These are phyloP conservation scores for Mycena rebaudengoi DNA, from an alignment of 768 basidiomycete species.

Conservation along the genomic window DNA sequence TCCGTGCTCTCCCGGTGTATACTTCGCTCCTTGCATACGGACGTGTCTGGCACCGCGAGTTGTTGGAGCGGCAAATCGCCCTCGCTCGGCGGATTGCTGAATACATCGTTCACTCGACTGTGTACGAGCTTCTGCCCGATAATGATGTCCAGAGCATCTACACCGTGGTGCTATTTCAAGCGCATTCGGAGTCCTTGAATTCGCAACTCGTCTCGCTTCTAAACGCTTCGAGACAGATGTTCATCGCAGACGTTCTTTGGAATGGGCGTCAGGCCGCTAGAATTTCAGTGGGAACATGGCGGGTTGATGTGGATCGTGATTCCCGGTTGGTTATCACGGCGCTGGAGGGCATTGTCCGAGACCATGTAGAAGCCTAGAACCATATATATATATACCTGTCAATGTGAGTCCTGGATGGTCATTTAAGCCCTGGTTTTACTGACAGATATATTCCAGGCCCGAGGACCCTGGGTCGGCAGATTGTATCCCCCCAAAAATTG, in stretches of 20 bases:
- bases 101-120: constrained; percentile 17
- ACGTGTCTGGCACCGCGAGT: constrained; percentile 17
- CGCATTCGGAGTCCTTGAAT: constrained; percentile 17
- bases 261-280: constrained; percentile 14
- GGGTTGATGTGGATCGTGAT: constrained; percentile 22
- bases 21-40: constrained; percentile 22
- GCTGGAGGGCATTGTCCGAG: background rate
- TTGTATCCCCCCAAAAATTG: too few relatives aligned
- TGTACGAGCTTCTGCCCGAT: constrained; percentile 22
- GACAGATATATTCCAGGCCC: too few relatives aligned
- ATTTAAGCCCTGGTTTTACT: too few relatives aligned
- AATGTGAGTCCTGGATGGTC: too few relatives aligned
- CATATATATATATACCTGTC: too few relatives aligned
- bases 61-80: constrained; percentile 22
- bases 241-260: constrained; percentile 19
- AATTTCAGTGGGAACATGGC: constrained; percentile 26
- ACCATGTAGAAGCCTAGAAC: too few relatives aligned
- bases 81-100: constrained; percentile 21
- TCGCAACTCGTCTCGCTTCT: constrained; percentile 9
- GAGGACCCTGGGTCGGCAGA: too few relatives aligned
- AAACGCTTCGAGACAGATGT: constrained; percentile 15
- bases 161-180: constrained; percentile 26
- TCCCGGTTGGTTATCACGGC: background rate
- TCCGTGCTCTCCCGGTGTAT: constrained; percentile 25
- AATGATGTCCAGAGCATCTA: constrained; percentile 12